A percentile compares a stretch with the other conserved stretches of the same genome.
These are phyloP conservation scores for Anisogramma anomala DNA, from an alignment of 2,329 filamentous ascomycete species.

Conservation along the genomic window DNA sequence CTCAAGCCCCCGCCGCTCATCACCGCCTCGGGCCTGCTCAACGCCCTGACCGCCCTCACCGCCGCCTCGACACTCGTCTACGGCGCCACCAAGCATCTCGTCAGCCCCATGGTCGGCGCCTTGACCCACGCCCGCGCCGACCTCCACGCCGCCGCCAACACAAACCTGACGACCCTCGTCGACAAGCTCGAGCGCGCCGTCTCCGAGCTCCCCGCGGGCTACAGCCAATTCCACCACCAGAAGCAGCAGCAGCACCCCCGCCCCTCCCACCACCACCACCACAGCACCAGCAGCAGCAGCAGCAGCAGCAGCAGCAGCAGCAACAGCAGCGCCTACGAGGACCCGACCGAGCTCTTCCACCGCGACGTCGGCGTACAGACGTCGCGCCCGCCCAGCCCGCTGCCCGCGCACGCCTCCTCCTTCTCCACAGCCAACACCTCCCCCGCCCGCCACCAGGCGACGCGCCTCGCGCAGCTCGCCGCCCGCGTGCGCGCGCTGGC, in stretches of 20 bases:
- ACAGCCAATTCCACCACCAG: slow-evolving; percentile 15
- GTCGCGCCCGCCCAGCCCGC: slow-evolving; percentile 37
- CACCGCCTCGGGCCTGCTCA: slow-evolving; percentile 46
- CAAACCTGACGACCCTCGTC: slow-evolving; percentile 35
- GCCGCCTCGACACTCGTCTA: slow-evolving; percentile 54
- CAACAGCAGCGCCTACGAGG: slow-evolving; percentile 39
- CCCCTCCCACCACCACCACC: too few relatives aligned
- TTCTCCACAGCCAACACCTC: slow-evolving; percentile 4
- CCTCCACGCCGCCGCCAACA: slow-evolving; percentile 37
- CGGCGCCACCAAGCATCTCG: slow-evolving; percentile 56
- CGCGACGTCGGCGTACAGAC: slow-evolving; percentile 74
- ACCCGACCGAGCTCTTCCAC: slow-evolving; percentile 70
- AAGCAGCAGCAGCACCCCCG: slow-evolving; percentile 16
- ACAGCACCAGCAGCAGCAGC: slow-evolving; percentile 21
- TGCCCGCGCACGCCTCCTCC: slow-evolving; percentile 9
- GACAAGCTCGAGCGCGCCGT: slow-evolving; percentile 44
- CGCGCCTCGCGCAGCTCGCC: slow-evolving; percentile 31
- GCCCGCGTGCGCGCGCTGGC: slow-evolving; percentile 31
- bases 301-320: slow-evolving; percentile 26
- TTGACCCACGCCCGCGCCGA: slow-evolving; percentile 41
- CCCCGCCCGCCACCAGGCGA: slow-evolving; percentile 27
- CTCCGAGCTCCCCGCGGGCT: slow-evolving; percentile 43
- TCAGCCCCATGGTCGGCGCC: slow-evolving; percentile 48
- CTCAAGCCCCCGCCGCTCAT: slow-evolving; percentile 48
- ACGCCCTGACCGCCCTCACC: slow-evolving; percentile 46